Percentiles rank a stretch among this genome's conserved stretches.
Conservation (phyloP, 1,284 basidiomycete species). For the Trichosporon inkin region DNA sequence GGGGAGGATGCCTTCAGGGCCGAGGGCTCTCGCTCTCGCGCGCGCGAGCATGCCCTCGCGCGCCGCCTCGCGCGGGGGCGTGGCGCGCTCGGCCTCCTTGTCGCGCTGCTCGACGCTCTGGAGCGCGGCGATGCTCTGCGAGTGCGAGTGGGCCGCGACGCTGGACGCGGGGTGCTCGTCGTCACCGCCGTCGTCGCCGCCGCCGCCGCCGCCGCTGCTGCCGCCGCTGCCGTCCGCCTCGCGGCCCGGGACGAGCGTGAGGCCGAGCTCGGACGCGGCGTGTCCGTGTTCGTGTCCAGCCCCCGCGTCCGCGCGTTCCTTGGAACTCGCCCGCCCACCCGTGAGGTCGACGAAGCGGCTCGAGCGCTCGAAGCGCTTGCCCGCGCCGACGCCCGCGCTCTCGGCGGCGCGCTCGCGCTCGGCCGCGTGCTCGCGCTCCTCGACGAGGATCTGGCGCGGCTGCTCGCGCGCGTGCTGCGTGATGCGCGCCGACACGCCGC, state of each 20-base stretch:
- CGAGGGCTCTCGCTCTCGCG: slow-evolving; percentile 10
- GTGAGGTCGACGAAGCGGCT: background rate
- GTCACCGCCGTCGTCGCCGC: background rate
- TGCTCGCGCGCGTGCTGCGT: background rate
- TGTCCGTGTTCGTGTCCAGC: too few relatives aligned
- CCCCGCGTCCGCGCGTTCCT: background rate
- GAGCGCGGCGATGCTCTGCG: background rate
- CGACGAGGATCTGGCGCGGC: slow-evolving; percentile 11
- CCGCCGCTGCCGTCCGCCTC: background rate
- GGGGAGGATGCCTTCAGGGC: slow-evolving; percentile 8
- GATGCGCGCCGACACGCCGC: slow-evolving; percentile 25
- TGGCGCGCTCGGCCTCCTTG: background rate
- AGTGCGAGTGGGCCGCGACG: background rate
- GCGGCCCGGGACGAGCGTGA: background rate
- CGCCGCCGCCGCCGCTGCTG: background rate
- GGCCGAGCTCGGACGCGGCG: background rate
- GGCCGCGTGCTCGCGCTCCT: background rate
- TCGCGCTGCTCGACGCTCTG: slow-evolving; percentile 1
- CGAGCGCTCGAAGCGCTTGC: background rate
- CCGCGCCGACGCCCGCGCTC: background rate
- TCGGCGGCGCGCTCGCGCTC: background rate
- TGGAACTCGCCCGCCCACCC: background rate
- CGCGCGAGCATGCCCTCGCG: slow-evolving; percentile 14
- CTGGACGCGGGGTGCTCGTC: background rate
- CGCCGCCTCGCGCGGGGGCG: background rate